These are phyloP conservation scores for Ampelocalamus luodianensis DNA, from an alignment of 176 grass and related monocot species.

Conservation along the genomic window DNA sequence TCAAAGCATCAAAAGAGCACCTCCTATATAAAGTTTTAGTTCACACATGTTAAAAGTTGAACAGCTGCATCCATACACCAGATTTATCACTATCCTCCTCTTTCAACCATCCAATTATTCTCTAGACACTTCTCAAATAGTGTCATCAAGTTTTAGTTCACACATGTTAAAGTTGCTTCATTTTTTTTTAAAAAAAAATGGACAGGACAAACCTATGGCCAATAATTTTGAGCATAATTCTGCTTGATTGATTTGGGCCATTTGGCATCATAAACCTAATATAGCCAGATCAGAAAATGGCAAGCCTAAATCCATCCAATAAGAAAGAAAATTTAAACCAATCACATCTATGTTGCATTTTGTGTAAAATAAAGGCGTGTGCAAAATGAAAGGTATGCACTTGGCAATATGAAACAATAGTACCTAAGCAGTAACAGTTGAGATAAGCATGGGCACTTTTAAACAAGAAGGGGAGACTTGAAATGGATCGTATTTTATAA, in stretches of 20 bases:
- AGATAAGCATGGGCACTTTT: not conserved
- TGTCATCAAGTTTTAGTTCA: too few relatives aligned
- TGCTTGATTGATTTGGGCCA: not conserved
- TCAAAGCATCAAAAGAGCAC: slow-evolving; percentile 11
- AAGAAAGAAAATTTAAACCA: not conserved
- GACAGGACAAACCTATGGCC: not conserved
- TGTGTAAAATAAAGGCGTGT: not conserved
- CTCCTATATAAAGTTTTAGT: not conserved
- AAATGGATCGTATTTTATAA: not conserved
- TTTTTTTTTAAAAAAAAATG: not conserved
- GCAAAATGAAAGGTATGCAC: not conserved
- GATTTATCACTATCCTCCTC: not conserved
- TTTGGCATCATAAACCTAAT: not conserved
- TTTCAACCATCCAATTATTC: not conserved
- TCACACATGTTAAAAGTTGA: not conserved
- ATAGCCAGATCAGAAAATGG: not conserved
- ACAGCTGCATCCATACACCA: not conserved
- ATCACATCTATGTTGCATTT: slow-evolving; percentile 6
- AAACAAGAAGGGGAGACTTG: not conserved
- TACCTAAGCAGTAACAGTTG: not conserved
- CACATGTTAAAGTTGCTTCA: not conserved
- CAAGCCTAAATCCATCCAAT: not conserved
- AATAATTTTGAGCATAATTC: not conserved
- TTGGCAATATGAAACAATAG: not conserved
- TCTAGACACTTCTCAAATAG: not conserved